Percentiles rank a stretch among this genome's conserved stretches.
Conservation (phyloP, 106 monocot genomes). For the Iris macrosiphon region DNA sequence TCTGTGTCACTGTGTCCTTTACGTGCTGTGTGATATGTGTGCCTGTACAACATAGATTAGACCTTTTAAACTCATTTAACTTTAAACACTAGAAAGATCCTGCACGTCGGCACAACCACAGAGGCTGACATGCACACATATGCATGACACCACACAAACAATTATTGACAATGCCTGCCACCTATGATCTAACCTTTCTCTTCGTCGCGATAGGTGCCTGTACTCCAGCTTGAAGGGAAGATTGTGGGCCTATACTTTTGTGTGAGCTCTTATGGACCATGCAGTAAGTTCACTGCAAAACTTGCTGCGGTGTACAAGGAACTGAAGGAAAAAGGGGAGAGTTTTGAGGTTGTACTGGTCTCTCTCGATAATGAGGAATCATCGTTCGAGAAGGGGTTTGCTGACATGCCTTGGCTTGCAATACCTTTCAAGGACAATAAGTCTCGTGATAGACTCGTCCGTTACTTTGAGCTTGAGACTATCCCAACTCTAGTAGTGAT, state of each 20-base stretch:
- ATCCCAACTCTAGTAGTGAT: slow-evolving; percentile 58
- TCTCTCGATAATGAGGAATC: slow-evolving; percentile 44
- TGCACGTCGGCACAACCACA: no score
- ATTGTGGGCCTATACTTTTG: slow-evolving; percentile 53
- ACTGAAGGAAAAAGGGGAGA: slow-evolving; percentile 51
- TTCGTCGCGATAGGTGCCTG: slow-evolving; percentile 35
- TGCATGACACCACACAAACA: no score
- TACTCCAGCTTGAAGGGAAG: slow-evolving; percentile 70
- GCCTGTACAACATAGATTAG: no score
- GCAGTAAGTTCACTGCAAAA: slow-evolving; percentile 32
- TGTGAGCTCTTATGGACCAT: slow-evolving; percentile 11
- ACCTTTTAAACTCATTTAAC: no score
- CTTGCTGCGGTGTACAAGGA: slow-evolving; percentile 41
- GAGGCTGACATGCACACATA: no score
- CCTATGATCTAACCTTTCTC: no score
- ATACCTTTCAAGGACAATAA: slow-evolving; percentile 65
- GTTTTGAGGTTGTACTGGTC: slow-evolving; percentile 59
- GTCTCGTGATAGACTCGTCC: slow-evolving; percentile 29
- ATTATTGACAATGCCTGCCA: no score
- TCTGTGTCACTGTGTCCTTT: no score
- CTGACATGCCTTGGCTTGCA: slow-evolving; percentile 62
- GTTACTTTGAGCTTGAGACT: slow-evolving; percentile 49
- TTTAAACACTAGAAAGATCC: no score
- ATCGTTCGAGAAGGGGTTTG: slow-evolving; percentile 19
- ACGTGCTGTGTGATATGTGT: no score